Conservation (phyloP, 116 monocot species). For the Phalaenopsis hybrid region DNA sequence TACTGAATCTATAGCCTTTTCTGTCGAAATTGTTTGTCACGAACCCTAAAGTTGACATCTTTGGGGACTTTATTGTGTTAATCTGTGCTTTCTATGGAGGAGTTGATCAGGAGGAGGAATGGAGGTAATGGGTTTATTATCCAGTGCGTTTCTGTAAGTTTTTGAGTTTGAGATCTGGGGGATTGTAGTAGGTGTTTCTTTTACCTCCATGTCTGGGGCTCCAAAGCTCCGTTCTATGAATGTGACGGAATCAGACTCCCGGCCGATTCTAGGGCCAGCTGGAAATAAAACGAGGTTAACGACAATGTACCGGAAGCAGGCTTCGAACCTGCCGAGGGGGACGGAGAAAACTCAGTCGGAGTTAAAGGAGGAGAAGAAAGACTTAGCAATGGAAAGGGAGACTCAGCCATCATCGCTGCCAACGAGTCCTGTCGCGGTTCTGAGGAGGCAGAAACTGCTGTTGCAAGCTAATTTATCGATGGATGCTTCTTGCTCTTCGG, state of each 20-base stretch:
- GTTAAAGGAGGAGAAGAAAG: slow-evolving; percentile 16
- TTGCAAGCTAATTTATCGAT: slow-evolving; percentile 63
- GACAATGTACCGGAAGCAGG: slow-evolving; percentile 13
- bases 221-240: slow-evolving; percentile 22
- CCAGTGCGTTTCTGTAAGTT: neutral
- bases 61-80: neutral
- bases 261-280: slow-evolving; percentile 28
- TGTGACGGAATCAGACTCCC: slow-evolving; percentile 12
- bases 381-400: slow-evolving; percentile 4
- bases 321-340: slow-evolving; percentile 29
- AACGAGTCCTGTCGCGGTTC: slow-evolving; percentile 23
- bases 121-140: neutral
- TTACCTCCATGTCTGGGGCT: slow-evolving; percentile 13
- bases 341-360: slow-evolving; percentile 10
- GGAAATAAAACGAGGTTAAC: slow-evolving; percentile 27
- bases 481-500: slow-evolving; percentile 89
- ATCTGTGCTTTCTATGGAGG: neutral
- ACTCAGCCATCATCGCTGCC: slow-evolving; percentile 18
- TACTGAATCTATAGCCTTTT: neutral
- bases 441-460: slow-evolving; percentile 52
- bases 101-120: neutral
- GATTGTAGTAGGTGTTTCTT: neutral
- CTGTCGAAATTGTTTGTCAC: neutral
- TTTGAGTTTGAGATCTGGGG: slow-evolving; percentile 6
- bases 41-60: neutral